Evolutionary conservation across 179 eudicot species (phyloP).

Genomic region (Corrigiola litoralis): DNA sequence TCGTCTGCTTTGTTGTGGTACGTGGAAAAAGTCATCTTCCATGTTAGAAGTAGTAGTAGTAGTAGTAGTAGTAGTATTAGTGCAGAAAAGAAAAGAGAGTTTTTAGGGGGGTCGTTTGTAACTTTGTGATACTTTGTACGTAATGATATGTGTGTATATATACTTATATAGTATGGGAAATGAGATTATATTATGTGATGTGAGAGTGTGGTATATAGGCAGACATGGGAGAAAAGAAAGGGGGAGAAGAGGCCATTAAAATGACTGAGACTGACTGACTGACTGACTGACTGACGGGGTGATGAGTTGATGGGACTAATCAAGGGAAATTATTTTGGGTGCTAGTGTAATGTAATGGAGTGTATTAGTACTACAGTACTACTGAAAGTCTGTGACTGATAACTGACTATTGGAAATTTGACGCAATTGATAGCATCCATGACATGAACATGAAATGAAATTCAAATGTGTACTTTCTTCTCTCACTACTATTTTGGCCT

Average conservation of each 20-base stretch:
- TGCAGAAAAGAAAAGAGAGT: neutral
- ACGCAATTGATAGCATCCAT: neutral
- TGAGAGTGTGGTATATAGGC: neutral
- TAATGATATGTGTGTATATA: too few relatives aligned
- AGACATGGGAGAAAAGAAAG: neutral
- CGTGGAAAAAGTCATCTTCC: conserved; percentile 29
- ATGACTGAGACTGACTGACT: conserved; percentile 13
- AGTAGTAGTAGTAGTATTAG: neutral
- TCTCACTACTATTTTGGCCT: too few relatives aligned
- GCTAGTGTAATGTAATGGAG: too few relatives aligned
- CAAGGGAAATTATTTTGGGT: conserved; percentile 11
- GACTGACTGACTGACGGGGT: conserved; percentile 26
- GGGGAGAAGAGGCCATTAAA: neutral
- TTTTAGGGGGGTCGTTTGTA: too few relatives aligned
- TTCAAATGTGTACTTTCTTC: too few relatives aligned
- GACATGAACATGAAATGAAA: neutral
- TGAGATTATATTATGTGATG: too few relatives aligned
- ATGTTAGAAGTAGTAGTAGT: conserved; percentile 1
- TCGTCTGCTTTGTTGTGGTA: conserved; percentile 38
- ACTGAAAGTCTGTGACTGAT: too few relatives aligned
- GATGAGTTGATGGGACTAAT: conserved; percentile 35
- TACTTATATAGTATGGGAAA: too few relatives aligned
- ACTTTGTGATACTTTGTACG: too few relatives aligned
- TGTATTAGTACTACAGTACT: too few relatives aligned
- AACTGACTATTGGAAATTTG: neutral